Evolutionary conservation across 2,329 filamentous ascomycete genomes (phyloP), one percentile per base, ranked within the genome.

Genomic region (Atkinsonella hypoxylon): DNA sequence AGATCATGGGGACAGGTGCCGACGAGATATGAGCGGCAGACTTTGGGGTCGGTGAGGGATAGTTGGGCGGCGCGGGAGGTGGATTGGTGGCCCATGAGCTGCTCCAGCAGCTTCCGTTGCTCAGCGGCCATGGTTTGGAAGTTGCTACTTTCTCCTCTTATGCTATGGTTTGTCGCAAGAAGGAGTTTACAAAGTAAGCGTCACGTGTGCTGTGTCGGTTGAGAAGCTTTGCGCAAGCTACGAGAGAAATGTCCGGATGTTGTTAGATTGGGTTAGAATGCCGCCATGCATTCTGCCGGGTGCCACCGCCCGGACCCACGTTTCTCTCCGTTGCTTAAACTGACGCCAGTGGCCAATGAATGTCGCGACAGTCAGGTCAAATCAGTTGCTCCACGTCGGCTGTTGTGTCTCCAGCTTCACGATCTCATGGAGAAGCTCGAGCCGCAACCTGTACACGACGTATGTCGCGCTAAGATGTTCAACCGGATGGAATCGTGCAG

Each of bases 71-170:
- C 82, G 71, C 85, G 87, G 46, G 84, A 83, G 52, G 79, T 76
- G 53, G 84, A 78, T 51, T 85, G 83, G 56, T 80, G 80, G 65
- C 87, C 88, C 82, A 95, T 89, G 59, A 93, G 83, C 76, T 98
- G 93, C 82, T 97, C 93, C 51, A 98, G 87, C 77, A 97, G 85
- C 81, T 95, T 95, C 66, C 93, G 83, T 72, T 96, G 91, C 82
- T 98, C 93, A 58, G 91, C 90, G 51, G 91, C 91, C 91, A 97
- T 95, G 59, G 7, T 26, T 18, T 7, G 7, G 34, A 1, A 30
- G 45, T 31, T 12, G 50, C 46, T 11, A 4, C 15, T 20, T n/a
- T 17, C 50, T 4, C 26, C 26, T 42, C 22, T 13, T 8, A 32
- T 36, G 9, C 10, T 7, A 4, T 41, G 13, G 13, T 41, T 47